phyloP scores from a whole-genome alignment of 805 yeast genomes.

The Clavispora vitiphila region DNA sequence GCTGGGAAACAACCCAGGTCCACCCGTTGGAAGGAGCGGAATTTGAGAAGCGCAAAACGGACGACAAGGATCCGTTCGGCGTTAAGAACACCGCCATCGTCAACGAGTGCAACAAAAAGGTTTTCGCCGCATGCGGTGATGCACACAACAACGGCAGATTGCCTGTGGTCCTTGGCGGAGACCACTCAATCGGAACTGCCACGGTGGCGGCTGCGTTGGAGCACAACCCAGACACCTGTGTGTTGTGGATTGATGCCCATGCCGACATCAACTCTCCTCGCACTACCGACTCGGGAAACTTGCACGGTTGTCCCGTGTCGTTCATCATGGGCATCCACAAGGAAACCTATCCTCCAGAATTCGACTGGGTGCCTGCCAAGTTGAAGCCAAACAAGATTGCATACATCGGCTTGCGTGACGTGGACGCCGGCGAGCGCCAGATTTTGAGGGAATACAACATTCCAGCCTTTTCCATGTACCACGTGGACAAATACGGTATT shows the following conservation, averaged over 20 bases:
- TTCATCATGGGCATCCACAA: constrained; percentile 79
- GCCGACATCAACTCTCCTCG: constrained; percentile 92
- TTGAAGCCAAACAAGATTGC: constrained; percentile 71
- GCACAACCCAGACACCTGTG: constrained; percentile 79
- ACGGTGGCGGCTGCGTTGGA: constrained; percentile 81
- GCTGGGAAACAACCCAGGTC: constrained; percentile 59
- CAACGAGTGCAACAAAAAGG: constrained; percentile 59
- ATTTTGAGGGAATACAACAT: constrained; percentile 68
- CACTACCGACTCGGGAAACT: constrained; percentile 80
- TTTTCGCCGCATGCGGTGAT: constrained; percentile 55
- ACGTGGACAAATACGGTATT: constrained; percentile 90
- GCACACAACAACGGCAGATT: constrained; percentile 47
- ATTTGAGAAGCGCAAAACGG: constrained; percentile 38
- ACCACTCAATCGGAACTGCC: constrained; percentile 93
- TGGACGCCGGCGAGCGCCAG: constrained; percentile 79
- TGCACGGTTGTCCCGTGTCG: constrained; percentile 95
- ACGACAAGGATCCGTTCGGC: constrained; percentile 45
- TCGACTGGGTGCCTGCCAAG: constrained; percentile 72
- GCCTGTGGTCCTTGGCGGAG: constrained; percentile 91
- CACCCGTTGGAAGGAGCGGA: constrained; percentile 51
- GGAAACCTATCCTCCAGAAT: constrained; percentile 64
- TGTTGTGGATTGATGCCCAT: constrained; percentile 96
- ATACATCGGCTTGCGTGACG: constrained; percentile 91
- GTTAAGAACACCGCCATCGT: constrained; percentile 75
- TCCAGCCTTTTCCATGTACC: constrained; percentile 91